These are phyloP conservation scores for Peniophora sp. DNA, from an alignment of 1,284 basidiomycete species.

Conservation along the genomic window DNA sequence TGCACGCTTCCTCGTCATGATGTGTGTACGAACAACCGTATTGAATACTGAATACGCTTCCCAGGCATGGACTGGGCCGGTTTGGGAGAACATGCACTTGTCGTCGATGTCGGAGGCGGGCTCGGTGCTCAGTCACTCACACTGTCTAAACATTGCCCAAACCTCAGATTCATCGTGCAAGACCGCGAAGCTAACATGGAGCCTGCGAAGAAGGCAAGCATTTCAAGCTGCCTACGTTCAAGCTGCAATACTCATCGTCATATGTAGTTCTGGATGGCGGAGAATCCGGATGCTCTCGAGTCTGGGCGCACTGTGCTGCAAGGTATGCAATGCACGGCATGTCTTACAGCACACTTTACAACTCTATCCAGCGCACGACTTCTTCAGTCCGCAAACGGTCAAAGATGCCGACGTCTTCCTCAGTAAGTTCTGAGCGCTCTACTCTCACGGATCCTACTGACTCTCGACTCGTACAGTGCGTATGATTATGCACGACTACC, in stretches of 20 bases:
- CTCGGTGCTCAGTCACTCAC: conserved; percentile 7
- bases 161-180: conserved; percentile 15
- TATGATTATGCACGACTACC: conserved; percentile 5
- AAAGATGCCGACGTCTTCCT: conserved; percentile 6
- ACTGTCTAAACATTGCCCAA: conserved; percentile 8
- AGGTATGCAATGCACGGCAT: background rate
- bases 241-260: too few species aligned
- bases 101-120: conserved; percentile 16
- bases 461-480: background rate
- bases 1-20: background rate
- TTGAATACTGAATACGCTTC: background rate
- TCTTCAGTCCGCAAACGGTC: conserved; percentile 4
- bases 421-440: background rate
- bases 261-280: conserved; percentile 8
- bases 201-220: conserved; percentile 1
- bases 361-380: conserved; percentile 1
- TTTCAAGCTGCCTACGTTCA: background rate
- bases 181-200: conserved; percentile 8
- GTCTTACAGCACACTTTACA: background rate
- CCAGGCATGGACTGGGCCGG: background rate
- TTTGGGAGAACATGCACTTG: background rate
- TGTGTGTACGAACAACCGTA: background rate
- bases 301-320: conserved; percentile 4
- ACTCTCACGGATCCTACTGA: too few species aligned
- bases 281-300: conserved; percentile 8